Base-by-base conservation (phyloP, 768 basidiomycete genomes). In the Coprinellus micaceus region DNA sequence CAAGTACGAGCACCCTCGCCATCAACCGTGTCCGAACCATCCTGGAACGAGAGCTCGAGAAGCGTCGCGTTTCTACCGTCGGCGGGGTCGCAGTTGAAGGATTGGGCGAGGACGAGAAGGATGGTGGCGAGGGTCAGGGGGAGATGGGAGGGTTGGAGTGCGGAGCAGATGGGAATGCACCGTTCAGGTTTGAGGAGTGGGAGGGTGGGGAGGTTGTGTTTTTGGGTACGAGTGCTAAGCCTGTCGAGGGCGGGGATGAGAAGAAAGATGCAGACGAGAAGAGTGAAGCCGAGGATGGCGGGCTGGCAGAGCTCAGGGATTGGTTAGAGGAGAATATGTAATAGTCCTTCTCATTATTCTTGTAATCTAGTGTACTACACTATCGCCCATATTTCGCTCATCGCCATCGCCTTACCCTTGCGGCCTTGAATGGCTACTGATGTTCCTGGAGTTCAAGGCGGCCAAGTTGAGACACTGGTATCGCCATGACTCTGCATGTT, bases 21-120 rank as follows among this genome's bases (percentile, higher is more conserved):
- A 74, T 88, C 30, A 83, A 77, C 47, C 83, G 91, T 25, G 88
- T 91, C 13, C 84, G 83, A 51, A 82, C 82, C 5, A 81, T 94
- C 57, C 82, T 94, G 44, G 91, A 93, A 63, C 84, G 91, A 45
- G 91, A 94, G 65, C 79, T 94, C 4, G 89, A 91, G 66, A 92
- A 89, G 67, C 81, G 91, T 39, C 76, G 85, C 49, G 72, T 67
- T 1, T 81, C 86, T 2, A 85, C 88, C 60, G 77, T 75, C 7
- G 82, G 80, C 11, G 85, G 85, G 11, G 79, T 93, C 12, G 82
- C 81, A 3, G 74, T 93, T 6, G 91, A 91, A 66, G 82, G 84
- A 36, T 70, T 93, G 2, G 91, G 89, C 2, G 85, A 75, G 10
- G 88, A 90, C 54, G 87, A 82, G 2, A 85, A 75, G 11, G 88